Evolutionary conservation across 106 monocot genomes (phyloP).

Genomic region (Hemerocallis citrina): DNA sequence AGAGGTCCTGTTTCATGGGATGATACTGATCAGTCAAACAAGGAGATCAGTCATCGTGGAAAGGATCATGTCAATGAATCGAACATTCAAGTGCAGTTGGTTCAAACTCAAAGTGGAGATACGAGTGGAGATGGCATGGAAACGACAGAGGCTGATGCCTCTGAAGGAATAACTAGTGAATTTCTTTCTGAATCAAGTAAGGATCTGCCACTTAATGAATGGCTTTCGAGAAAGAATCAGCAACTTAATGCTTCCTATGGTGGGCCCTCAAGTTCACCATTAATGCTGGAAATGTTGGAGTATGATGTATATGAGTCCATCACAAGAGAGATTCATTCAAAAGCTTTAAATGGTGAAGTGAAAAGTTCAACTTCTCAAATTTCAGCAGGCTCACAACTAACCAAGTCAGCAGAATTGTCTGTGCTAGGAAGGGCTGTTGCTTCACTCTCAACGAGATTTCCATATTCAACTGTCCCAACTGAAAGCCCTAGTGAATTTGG

Average conservation of each 20-base stretch:
- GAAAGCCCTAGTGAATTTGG: constrained; percentile 21
- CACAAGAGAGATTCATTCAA: constrained; percentile 16
- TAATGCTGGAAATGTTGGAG: constrained; percentile 46
- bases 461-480: constrained; percentile 14
- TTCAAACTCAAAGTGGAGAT: constrained; percentile 13
- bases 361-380: not conserved
- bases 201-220: constrained; percentile 11
- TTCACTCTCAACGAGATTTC: constrained; percentile 13
- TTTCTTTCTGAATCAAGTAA: constrained; percentile 15
- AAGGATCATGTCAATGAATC: constrained; percentile 20
- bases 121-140: too few relatives aligned
- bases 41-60: constrained; percentile 4
- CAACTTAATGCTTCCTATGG: constrained; percentile 11
- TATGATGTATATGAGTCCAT: constrained; percentile 39
- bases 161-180: not conserved
- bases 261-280: not conserved
- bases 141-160: too few relatives aligned
- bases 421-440: constrained; percentile 20
- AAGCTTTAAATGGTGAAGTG: not conserved
- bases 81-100: constrained; percentile 12
- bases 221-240: constrained; percentile 17
- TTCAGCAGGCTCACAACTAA: constrained; percentile 6
- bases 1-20: constrained; percentile 64
- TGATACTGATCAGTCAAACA: constrained; percentile 13
- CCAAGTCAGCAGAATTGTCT: constrained; percentile 6